A percentile compares a stretch with the other conserved stretches of the same genome.
These are phyloP conservation scores for Apiospora hydei DNA, from an alignment of 2,329 filamentous ascomycete species.

Conservation along the genomic window DNA sequence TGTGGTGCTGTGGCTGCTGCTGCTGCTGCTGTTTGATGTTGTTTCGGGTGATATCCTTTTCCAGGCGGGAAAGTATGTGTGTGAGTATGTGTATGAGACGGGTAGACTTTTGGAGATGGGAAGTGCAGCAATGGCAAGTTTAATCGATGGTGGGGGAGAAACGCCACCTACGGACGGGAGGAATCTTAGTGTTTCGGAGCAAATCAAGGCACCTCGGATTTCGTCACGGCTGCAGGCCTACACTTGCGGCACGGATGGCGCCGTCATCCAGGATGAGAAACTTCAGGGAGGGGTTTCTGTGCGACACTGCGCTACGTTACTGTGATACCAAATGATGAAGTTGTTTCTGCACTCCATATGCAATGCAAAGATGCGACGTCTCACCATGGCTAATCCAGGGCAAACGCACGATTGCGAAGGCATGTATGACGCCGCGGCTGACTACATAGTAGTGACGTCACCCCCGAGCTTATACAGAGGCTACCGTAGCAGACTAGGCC, in stretches of 20 bases:
- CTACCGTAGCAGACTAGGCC: background rate
- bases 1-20: background rate
- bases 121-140: background rate
- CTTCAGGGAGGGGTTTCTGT: background rate
- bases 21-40: background rate
- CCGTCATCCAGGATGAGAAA: background rate
- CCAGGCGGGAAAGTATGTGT: background rate
- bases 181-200: background rate
- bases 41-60: background rate
- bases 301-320: background rate
- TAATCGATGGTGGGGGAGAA: background rate
- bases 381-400: background rate
- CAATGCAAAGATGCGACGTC: background rate
- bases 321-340: background rate
- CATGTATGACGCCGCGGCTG: background rate
- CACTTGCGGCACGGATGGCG: background rate
- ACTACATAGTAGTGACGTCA: constrained; percentile 6
- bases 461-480: background rate
- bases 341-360: background rate
- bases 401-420: background rate
- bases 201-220: background rate
- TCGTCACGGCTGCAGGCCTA: background rate
- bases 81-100: background rate
- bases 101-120: background rate
- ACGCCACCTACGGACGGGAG: background rate